Conservation (phyloP, 768 basidiomycete species). For the Lentinula guzmanii region DNA sequence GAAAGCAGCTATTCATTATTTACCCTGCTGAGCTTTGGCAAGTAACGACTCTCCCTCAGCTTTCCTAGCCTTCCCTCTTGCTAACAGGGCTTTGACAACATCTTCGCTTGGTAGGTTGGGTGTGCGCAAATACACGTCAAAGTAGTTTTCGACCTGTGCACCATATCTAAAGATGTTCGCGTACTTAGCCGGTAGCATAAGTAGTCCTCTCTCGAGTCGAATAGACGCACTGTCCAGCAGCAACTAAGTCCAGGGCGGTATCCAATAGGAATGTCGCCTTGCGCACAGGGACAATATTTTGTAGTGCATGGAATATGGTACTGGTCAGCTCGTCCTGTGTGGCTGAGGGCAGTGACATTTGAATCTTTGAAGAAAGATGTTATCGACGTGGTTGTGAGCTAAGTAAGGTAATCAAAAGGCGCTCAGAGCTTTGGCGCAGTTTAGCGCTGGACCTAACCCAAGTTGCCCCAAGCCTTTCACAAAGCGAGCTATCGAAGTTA, state of each 20-base stretch:
- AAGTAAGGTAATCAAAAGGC: not conserved
- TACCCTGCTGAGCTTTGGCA: constrained; percentile 55
- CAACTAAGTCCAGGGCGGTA: constrained; percentile 41
- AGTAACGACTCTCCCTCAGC: constrained; percentile 48
- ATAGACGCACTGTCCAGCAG: constrained; percentile 40
- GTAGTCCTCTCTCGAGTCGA: not conserved
- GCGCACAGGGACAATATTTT: constrained; percentile 32
- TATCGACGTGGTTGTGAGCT: constrained; percentile 5
- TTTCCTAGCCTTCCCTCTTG: constrained; percentile 55
- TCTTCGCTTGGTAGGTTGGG: constrained; percentile 49
- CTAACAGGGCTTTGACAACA: constrained; percentile 48
- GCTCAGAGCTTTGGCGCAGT: not conserved
- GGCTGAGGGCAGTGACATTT: constrained; percentile 1
- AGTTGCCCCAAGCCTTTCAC: not conserved
- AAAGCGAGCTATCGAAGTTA: not conserved
- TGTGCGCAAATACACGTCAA: constrained; percentile 61
- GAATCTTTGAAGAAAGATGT: not conserved
- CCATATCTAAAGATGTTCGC: constrained; percentile 42
- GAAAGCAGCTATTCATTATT: constrained; percentile 9
- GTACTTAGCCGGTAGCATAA: not conserved
- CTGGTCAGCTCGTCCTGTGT: constrained; percentile 46
- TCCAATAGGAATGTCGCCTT: constrained; percentile 49
- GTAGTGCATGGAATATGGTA: constrained; percentile 42
- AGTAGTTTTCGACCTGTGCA: constrained; percentile 54
- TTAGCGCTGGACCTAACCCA: not conserved